Evolutionary conservation across 441 rosid genomes (phyloP).

Genomic region (Pelargonium cotyledonis): DNA sequence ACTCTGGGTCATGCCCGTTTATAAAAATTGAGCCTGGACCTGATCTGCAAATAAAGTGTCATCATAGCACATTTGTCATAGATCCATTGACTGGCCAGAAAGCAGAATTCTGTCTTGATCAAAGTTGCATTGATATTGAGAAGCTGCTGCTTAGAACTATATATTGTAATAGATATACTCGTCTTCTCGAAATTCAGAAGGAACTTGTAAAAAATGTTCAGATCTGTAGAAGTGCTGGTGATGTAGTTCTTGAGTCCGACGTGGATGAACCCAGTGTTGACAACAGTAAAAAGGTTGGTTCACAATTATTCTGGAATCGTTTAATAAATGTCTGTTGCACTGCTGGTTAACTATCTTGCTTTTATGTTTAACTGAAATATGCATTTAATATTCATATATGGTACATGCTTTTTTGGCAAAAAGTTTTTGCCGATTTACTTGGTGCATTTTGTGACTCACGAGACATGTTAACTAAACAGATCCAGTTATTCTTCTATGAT

Average conservation of each 20-base stretch:
- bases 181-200: slow-evolving; percentile 88
- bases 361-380: too few species aligned
- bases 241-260: slow-evolving; percentile 55
- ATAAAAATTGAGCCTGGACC: slow-evolving; percentile 87
- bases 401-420: too few species aligned
- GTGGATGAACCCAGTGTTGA: slow-evolving; percentile 46
- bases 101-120: slow-evolving; percentile 73
- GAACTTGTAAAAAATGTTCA: slow-evolving; percentile 68
- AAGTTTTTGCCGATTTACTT: too few species aligned
- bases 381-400: too few species aligned
- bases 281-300: slow-evolving; percentile 39
- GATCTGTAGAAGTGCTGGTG: slow-evolving; percentile 57
- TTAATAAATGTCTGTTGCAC: not conserved
- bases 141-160: slow-evolving; percentile 81
- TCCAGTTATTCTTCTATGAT: too few species aligned
- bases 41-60: slow-evolving; percentile 73
- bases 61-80: slow-evolving; percentile 71
- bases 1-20: slow-evolving; percentile 50
- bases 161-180: slow-evolving; percentile 81
- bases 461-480: too few species aligned
- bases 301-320: slow-evolving; percentile 15
- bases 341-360: too few species aligned
- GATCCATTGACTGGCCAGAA: slow-evolving; percentile 77
- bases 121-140: slow-evolving; percentile 88
- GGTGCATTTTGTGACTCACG: too few species aligned